Evolutionary conservation across 75 land plant species (phyloP).

Genomic region (Sequoia sempervirens): DNA sequence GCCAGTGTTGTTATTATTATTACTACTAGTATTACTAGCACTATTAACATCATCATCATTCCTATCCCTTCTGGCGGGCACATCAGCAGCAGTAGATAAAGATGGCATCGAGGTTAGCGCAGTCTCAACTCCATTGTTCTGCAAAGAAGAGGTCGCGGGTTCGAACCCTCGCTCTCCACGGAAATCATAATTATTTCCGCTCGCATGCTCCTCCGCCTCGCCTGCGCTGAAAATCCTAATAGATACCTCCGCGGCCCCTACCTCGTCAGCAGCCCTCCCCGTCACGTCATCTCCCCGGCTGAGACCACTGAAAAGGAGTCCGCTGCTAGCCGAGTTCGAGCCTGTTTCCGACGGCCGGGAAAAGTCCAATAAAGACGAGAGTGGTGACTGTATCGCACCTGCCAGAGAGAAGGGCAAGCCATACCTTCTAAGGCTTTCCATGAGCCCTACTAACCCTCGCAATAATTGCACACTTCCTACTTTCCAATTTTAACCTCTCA

Average conservation of each 20-base stretch:
- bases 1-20: constrained; percentile 7
- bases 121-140: background rate
- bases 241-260: constrained; percentile 4
- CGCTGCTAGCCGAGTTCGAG: background rate
- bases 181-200: background rate
- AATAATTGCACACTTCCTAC: background rate
- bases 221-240: constrained; percentile 2
- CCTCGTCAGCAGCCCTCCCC: background rate
- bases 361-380: background rate
- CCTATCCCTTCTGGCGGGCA: constrained; percentile 15
- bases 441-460: background rate
- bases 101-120: background rate
- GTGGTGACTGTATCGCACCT: background rate
- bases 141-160: background rate
- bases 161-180: background rate
- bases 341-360: background rate
- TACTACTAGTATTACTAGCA: background rate
- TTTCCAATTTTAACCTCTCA: background rate
- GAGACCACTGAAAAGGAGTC: background rate
- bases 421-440: background rate
- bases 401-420: background rate
- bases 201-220: background rate
- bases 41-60: background rate
- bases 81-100: background rate
- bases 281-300: constrained; percentile 1